Evolutionary conservation across 208 protist genomes (phyloP).

Genomic region (Trichomonas tenax): DNA sequence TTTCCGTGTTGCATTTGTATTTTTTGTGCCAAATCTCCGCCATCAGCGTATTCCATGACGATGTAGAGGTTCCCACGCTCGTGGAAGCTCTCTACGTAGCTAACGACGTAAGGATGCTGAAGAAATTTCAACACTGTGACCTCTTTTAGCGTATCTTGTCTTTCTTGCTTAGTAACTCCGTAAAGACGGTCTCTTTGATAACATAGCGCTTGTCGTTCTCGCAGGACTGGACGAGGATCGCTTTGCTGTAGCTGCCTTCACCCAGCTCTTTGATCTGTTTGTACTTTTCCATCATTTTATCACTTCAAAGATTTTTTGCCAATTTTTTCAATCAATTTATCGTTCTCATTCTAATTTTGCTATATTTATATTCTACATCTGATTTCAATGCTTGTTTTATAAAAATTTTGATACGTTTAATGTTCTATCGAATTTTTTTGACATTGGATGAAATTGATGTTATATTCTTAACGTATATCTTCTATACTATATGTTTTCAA

Average conservation of each 20-base stretch:
- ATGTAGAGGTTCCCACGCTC: background rate
- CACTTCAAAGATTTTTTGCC: no score
- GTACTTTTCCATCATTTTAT: background rate
- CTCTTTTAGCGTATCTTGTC: background rate
- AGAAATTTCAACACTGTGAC: background rate
- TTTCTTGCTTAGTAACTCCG: background rate
- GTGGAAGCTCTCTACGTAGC: background rate
- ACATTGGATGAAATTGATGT: no score
- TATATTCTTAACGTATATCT: no score
- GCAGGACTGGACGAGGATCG: background rate
- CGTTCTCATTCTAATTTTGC: no score
- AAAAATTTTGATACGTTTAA: no score
- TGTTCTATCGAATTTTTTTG: no score
- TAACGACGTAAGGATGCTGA: background rate
- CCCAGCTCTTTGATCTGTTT: background rate
- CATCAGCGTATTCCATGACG: slow-evolving; percentile 29
- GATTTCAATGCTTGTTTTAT: no score
- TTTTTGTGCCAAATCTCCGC: slow-evolving; percentile 28
- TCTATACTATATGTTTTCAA: no score
- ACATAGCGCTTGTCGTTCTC: background rate
- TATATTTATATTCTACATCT: no score
- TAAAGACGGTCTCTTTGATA: background rate
- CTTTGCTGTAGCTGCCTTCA: background rate
- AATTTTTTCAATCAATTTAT: no score
- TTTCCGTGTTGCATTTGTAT: background rate